These are phyloP conservation scores for Xylariales sp. DNA, from an alignment of 2,329 filamentous ascomycete species.

Conservation along the genomic window DNA sequence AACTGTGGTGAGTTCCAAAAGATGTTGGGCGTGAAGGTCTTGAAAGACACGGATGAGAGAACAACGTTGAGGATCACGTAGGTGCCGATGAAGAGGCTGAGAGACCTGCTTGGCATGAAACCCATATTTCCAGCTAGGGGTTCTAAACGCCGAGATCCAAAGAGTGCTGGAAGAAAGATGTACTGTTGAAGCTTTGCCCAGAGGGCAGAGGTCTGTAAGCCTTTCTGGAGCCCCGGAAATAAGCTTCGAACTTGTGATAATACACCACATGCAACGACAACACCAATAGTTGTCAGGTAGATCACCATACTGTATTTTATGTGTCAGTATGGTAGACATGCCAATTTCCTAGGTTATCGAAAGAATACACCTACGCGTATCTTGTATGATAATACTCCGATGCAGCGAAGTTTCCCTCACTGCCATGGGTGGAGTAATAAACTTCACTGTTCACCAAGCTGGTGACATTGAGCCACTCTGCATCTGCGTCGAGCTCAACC, in stretches of 20 bases:
- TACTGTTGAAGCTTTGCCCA: conserved; percentile 10
- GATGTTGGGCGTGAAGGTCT: conserved; percentile 14
- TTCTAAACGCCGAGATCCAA: conserved; percentile 10
- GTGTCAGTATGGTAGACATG: too few species aligned
- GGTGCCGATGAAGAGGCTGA: conserved; percentile 11
- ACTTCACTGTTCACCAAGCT: conserved; percentile 21
- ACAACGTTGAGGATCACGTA: conserved; percentile 12
- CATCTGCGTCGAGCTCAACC: conserved; percentile 15
- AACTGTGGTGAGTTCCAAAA: conserved; percentile 8
- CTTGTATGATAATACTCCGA: conserved; percentile 22
- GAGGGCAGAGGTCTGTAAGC: conserved; percentile 6
- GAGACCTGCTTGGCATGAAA: conserved; percentile 12
- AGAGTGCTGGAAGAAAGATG: conserved; percentile 10
- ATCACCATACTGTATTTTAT: conserved; percentile 11
- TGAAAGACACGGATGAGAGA: conserved; percentile 12
- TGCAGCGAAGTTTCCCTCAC: conserved; percentile 19
- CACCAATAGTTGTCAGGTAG: conserved; percentile 14
- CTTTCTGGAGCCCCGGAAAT: conserved; percentile 8
- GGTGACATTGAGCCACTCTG: conserved; percentile 23
- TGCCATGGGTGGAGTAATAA: conserved; percentile 21
- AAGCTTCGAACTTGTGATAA: conserved; percentile 10
- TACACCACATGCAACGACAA: conserved; percentile 12
- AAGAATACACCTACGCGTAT: conserved; percentile 27
- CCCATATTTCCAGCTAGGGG: conserved; percentile 12
- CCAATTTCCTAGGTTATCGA: too few species aligned